Base-by-base conservation (phyloP, 73 alveolate species). In the Paramecium tetraurelia region DNA sequence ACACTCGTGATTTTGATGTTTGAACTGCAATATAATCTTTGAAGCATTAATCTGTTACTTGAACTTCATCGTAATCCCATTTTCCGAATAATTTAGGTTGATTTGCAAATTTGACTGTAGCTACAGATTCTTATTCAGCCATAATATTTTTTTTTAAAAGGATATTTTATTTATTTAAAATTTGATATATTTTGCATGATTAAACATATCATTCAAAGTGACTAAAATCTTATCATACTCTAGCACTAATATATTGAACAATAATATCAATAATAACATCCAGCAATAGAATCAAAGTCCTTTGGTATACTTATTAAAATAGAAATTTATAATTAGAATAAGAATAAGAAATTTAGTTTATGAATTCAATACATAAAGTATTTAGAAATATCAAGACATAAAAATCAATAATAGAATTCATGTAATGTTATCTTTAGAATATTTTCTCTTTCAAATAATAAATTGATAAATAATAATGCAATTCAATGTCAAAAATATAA, bases 21-120 rank as follows among this genome's bases (percentile, higher is more conserved):
- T 88, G 85, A 53, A 96, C 96, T 92, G 96, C 96, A 93, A 96
- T 95, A 96, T 98, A 98, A 94, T 97, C 98, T 92, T 89, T 92
- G 95, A 97, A 94, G 59, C 98, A 92, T 70, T 93, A 58, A 96
- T 97, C 99, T 27, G 84, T 59, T 93, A 95, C 95, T 71, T 95
- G 93, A 20, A 96, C 96, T 35, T 93, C 96, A 40, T 92, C 96
- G 93, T 96, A 97, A 86, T 96, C 92, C 99, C 99, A 98, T 92
- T 94, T 97, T 63, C 99, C 99, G 96, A 97, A 98, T 87, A 98
- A 97, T 59, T 89, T 97, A 59, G 94, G 94, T 70, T 69, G 50
- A 72, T 77, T 89, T 70, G 94, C 94, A 35, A 31, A 80, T 24
- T 80, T 80, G 53, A 80, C 90, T 80, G 90, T 43, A 27, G 33